Evolutionary conservation across 2,329 filamentous ascomycete species (phyloP).

Genomic region (Plectosphaerella plurivora): DNA sequence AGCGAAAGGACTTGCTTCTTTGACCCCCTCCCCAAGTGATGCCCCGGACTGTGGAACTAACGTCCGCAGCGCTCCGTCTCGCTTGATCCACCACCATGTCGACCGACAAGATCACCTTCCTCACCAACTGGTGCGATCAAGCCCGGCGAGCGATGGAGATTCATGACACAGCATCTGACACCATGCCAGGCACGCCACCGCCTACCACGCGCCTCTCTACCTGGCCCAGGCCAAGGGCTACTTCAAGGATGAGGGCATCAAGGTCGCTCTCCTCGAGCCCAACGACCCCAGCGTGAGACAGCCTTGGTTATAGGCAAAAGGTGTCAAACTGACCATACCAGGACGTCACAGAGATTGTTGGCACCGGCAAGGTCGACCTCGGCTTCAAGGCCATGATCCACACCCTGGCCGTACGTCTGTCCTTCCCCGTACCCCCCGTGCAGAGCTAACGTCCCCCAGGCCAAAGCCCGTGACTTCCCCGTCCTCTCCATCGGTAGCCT

Average conservation of each 20-base stretch:
- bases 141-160: conserved; percentile 11
- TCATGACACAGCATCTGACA: conserved; percentile 5
- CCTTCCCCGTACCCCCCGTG: too few species aligned
- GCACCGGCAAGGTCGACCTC: conserved; percentile 69
- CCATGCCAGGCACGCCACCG: conserved; percentile 65
- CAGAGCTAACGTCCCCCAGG: conserved; percentile 32
- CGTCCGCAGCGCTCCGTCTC: conserved; percentile 31
- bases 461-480: conserved; percentile 71
- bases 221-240: conserved; percentile 72
- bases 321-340: conserved; percentile 17
- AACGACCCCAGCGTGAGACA: conserved; percentile 64
- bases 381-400: conserved; percentile 85
- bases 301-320: too few species aligned
- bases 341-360: conserved; percentile 80
- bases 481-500: conserved; percentile 69
- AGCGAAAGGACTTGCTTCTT: conserved; percentile 85
- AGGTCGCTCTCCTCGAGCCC: conserved; percentile 72
- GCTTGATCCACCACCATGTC: conserved; percentile 57
- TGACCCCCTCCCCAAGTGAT: conserved; percentile 28
- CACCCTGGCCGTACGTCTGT: conserved; percentile 56
- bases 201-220: conserved; percentile 75
- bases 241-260: conserved; percentile 71
- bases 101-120: conserved; percentile 80
- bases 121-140: conserved; percentile 69
- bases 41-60: conserved; percentile 36